Conservation (phyloP, 2,329 filamentous ascomycete species). For the Pyrenophora graminea region DNA sequence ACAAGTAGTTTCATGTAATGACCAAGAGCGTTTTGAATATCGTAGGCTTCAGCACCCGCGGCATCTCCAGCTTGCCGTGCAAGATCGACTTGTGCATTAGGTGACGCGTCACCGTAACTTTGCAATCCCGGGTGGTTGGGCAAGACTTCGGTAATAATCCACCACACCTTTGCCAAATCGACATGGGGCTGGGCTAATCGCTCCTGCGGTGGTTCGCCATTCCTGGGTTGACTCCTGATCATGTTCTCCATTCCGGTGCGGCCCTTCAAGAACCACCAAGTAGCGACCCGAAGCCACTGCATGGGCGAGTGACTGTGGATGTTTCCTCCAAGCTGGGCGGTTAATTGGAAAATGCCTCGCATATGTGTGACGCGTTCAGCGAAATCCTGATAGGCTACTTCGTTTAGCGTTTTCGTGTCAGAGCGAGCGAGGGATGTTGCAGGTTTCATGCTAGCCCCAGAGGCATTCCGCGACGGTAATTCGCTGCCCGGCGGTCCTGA, state of each 20-base stretch:
- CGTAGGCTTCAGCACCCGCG: constrained; percentile 52
- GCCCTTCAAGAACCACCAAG: constrained; percentile 91
- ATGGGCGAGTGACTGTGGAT: constrained; percentile 65
- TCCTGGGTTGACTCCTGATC: constrained; percentile 66
- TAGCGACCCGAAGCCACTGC: constrained; percentile 71
- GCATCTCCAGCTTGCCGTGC: constrained; percentile 51
- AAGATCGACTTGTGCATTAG: constrained; percentile 43
- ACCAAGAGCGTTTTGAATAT: constrained; percentile 59
- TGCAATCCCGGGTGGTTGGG: constrained; percentile 38
- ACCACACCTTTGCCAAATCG: constrained; percentile 82
- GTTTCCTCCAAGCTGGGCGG: constrained; percentile 73
- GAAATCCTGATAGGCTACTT: constrained; percentile 68
- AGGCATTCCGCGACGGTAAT: constrained; percentile 22
- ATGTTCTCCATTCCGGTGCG: constrained; percentile 73
- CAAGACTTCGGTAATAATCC: constrained; percentile 64
- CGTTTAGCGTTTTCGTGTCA: constrained; percentile 39
- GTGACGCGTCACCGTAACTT: constrained; percentile 30
- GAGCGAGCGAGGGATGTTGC: constrained; percentile 31
- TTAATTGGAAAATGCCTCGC: constrained; percentile 74
- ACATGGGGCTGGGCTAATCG: constrained; percentile 75
- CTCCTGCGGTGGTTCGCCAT: constrained; percentile 56
- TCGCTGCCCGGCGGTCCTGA: constrained; percentile 16
- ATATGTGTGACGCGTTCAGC: constrained; percentile 72
- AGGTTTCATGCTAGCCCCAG: constrained; percentile 18
- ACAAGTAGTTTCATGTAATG: constrained; percentile 73